phyloP scores from a whole-genome alignment of 352 stramenopile species.

The Pythium aquatile region DNA sequence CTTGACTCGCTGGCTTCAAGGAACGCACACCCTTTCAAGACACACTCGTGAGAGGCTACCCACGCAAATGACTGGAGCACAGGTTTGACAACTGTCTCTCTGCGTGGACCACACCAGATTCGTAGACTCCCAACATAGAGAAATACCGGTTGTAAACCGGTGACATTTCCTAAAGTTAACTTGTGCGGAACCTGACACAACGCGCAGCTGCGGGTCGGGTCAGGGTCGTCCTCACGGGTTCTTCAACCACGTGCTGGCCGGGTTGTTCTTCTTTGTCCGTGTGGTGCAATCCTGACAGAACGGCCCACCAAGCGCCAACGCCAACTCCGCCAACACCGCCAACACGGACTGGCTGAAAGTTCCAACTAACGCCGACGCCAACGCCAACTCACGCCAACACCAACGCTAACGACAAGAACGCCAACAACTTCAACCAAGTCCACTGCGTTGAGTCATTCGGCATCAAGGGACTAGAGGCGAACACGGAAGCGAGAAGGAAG shows the following conservation, averaged over 20 bases:
- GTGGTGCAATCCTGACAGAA: slow-evolving; percentile 17
- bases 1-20: slow-evolving; percentile 16
- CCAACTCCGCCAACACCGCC: slow-evolving; percentile 2
- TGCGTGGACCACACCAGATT: slow-evolving; percentile 24
- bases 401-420: neutral
- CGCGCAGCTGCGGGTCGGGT: neutral
- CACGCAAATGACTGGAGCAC: slow-evolving; percentile 28
- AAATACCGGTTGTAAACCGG: slow-evolving; percentile 2
- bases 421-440: slow-evolving; percentile 1
- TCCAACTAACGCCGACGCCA: slow-evolving; percentile 1
- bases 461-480: neutral
- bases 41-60: slow-evolving; percentile 1
- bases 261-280: slow-evolving; percentile 14
- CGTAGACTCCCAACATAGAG: neutral
- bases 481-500: neutral
- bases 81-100: slow-evolving; percentile 1
- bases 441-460: neutral
- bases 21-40: slow-evolving; percentile 23
- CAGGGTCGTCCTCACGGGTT: neutral
- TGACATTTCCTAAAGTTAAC: neutral
- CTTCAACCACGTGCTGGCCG: neutral
- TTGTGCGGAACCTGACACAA: neutral
- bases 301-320: slow-evolving; percentile 4
- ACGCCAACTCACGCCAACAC: neutral
- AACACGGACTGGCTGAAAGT: neutral